Evolutionary conservation across 495 filamentous ascomycete species (phyloP).

Genomic region (Neurospora sp.): DNA sequence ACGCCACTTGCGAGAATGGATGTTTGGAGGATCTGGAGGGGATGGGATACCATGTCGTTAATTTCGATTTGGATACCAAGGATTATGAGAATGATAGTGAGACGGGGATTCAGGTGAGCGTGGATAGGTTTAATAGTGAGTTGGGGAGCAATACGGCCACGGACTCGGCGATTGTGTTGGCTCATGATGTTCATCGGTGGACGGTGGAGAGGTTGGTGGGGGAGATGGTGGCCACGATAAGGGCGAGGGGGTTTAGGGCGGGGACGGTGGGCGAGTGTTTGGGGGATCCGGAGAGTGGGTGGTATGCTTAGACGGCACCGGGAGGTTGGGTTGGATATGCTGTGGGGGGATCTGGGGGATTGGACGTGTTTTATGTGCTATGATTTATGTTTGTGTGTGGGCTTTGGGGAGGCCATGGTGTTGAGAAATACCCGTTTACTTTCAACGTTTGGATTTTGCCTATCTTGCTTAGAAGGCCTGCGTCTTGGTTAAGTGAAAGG

Average conservation of each 20-base stretch:
- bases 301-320: conserved; percentile 48
- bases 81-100: conserved; percentile 26
- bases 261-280: conserved; percentile 55
- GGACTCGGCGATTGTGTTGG: conserved; percentile 20
- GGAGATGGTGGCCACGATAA: conserved; percentile 22
- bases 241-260: conserved; percentile 18
- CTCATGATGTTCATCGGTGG: conserved; percentile 30
- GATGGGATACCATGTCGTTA: conserved; percentile 32
- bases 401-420: background rate
- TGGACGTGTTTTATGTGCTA: background rate
- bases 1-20: conserved; percentile 18
- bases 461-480: background rate
- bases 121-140: conserved; percentile 16
- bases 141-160: conserved; percentile 11
- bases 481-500: background rate
- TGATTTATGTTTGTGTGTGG: background rate
- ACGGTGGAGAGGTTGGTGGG: conserved; percentile 23
- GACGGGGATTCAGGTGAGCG: conserved; percentile 9
- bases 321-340: background rate
- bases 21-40: conserved; percentile 20
- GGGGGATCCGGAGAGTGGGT: conserved; percentile 44
- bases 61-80: conserved; percentile 34
- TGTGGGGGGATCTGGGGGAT: background rate
- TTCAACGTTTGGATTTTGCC: background rate
- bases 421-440: background rate